Percentiles rank a stretch among this genome's conserved stretches.
Evolutionary conservation across 345 rosid genomes (phyloP).

Genomic region (Draba incana): DNA sequence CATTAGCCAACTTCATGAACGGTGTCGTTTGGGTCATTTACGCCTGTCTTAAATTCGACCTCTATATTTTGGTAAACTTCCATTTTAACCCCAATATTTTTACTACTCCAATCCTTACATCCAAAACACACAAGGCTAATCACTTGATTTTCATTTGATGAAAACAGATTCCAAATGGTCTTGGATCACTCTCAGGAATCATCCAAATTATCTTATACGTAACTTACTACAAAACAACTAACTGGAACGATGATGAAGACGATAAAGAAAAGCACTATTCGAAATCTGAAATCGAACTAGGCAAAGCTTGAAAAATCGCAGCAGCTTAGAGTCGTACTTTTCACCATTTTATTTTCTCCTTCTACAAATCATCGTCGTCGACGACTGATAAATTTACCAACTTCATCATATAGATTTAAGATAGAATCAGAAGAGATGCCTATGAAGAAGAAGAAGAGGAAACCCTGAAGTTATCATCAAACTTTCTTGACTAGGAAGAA

Average conservation of each 20-base stretch:
- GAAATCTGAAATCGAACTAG: conserved; percentile 42
- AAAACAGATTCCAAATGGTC: conserved; percentile 51
- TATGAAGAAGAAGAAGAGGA: conserved; percentile 4
- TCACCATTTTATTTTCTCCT: background rate
- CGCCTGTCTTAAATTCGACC: conserved; percentile 61
- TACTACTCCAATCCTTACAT: too few relatives aligned
- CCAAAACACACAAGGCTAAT: background rate
- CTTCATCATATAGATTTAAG: conserved; percentile 17
- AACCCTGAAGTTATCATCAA: background rate
- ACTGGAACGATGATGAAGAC: conserved; percentile 48
- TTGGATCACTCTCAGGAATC: conserved; percentile 59
- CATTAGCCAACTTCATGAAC: conserved; percentile 57
- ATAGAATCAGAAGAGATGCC: conserved; percentile 19
- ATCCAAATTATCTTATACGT: conserved; percentile 53
- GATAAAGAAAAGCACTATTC: conserved; percentile 26
- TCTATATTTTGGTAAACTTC: conserved; percentile 52
- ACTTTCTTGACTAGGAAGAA: conserved; percentile 24
- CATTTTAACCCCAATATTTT: background rate
- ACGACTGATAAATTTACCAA: background rate
- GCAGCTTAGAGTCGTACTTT: background rate
- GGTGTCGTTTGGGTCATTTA: conserved; percentile 64
- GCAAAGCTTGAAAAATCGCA: conserved; percentile 29
- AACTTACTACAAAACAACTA: conserved; percentile 50
- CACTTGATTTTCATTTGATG: background rate
- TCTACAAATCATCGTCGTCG: background rate